These are phyloP conservation scores for Mortierella claussenii DNA, from an alignment of 192 early-diverging fungal genomes.

Conservation along the genomic window DNA sequence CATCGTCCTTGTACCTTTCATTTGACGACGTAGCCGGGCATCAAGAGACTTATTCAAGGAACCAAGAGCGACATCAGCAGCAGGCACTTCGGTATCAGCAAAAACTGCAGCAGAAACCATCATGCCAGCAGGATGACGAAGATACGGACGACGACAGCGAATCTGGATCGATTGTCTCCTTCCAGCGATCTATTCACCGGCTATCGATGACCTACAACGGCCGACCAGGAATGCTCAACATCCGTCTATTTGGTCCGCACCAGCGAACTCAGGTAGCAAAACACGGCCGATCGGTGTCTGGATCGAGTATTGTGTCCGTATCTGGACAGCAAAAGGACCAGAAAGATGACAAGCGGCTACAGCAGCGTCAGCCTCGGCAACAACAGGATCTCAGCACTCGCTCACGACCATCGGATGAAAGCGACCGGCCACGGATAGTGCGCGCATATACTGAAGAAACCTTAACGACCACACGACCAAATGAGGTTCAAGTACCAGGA, in stretches of 20 bases:
- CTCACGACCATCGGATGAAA: slow-evolving; percentile 8
- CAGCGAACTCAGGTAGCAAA: slow-evolving; percentile 14
- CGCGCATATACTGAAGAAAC: slow-evolving; percentile 8
- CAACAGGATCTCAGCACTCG: not conserved
- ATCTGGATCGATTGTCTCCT: slow-evolving; percentile 36
- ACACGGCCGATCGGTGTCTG: slow-evolving; percentile 16
- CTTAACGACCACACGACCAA: not conserved
- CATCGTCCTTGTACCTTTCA: slow-evolving; percentile 23
- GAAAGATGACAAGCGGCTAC: slow-evolving; percentile 1
- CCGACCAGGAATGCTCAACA: slow-evolving; percentile 34
- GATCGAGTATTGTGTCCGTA: not conserved
- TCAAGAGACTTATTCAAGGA: not conserved
- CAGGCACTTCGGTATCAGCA: slow-evolving; percentile 41
- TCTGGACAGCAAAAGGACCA: slow-evolving; percentile 13
- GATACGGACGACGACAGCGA: slow-evolving; percentile 39
- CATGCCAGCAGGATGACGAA: slow-evolving; percentile 20
- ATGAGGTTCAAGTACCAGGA: slow-evolving; percentile 17
- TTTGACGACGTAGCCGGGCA: slow-evolving; percentile 19
- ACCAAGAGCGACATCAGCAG: slow-evolving; percentile 24
- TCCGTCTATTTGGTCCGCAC: slow-evolving; percentile 23
- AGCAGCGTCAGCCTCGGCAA: slow-evolving; percentile 13
- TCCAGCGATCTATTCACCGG: slow-evolving; percentile 34
- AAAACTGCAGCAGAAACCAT: slow-evolving; percentile 33
- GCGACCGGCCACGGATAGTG: slow-evolving; percentile 8
- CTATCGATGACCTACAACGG: slow-evolving; percentile 44